Evolutionary conservation across 176 grass and related monocot genomes (phyloP).

Genomic region (Triticum urartu): DNA sequence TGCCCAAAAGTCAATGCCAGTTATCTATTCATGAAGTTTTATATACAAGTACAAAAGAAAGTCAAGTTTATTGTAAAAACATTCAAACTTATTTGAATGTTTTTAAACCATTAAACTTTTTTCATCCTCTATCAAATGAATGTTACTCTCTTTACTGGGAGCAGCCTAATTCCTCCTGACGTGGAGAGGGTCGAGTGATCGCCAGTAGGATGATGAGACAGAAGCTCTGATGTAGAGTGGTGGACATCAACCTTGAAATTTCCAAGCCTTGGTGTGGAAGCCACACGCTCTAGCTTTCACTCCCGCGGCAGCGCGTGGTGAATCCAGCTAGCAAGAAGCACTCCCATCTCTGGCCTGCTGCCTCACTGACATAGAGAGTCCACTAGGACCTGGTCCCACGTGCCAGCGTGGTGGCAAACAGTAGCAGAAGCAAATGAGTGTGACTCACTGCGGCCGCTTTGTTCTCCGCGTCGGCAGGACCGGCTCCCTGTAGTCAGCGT

Average conservation of each 20-base stretch:
- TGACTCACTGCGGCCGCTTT: not conserved
- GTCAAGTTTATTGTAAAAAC: too few species aligned
- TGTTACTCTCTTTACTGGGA: too few species aligned
- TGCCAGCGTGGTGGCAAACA: not conserved
- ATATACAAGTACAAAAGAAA: too few species aligned
- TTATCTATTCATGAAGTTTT: too few species aligned
- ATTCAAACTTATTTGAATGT: too few species aligned
- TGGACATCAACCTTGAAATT: too few species aligned
- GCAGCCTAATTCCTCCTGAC: not conserved
- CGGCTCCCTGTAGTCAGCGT: not conserved
- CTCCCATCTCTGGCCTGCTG: too few species aligned
- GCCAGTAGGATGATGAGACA: not conserved
- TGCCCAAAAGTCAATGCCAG: too few species aligned
- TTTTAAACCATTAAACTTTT: too few species aligned
- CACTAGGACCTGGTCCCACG: not conserved
- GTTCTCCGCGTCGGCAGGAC: not conserved
- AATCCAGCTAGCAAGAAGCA: not conserved
- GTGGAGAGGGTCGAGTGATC: not conserved
- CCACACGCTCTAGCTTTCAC: not conserved
- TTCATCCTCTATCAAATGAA: too few species aligned
- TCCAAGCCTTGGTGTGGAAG: slow-evolving; percentile 6
- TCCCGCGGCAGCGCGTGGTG: not conserved
- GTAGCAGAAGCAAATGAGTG: not conserved
- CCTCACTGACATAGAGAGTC: not conserved
- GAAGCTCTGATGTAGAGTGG: too few species aligned